A percentile compares a stretch with the other conserved stretches of the same genome.
phyloP scores from a whole-genome alignment of 108 stramenopile genomes.

The Discostella stelligeroides region DNA sequence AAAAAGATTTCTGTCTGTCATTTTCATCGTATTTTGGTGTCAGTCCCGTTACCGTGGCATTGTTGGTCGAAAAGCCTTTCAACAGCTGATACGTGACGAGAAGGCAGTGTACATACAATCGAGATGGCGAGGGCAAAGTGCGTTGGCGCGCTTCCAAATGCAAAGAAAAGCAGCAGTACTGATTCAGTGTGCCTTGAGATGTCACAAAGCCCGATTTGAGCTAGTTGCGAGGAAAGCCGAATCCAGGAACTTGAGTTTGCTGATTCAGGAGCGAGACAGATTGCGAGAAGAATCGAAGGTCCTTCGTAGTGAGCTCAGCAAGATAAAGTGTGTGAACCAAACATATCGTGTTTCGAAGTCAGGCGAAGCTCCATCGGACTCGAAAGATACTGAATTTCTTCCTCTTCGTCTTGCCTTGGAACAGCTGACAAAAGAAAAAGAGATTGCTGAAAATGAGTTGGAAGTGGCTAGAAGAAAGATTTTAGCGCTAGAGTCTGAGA shows the following conservation, averaged over 20 bases:
- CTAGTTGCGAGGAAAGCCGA: constrained; percentile 18
- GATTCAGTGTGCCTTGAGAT: constrained; percentile 36
- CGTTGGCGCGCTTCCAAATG: constrained; percentile 5
- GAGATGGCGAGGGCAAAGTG: constrained; percentile 26
- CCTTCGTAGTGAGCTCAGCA: constrained; percentile 20
- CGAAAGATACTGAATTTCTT: constrained; percentile 12
- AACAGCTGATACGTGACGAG: constrained; percentile 19
- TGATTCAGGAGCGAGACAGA: constrained; percentile 28
- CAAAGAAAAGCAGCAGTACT: constrained; percentile 11
- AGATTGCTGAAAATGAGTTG: constrained; percentile 9
- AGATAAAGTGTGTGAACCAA: constrained; percentile 7
- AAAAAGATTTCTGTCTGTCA: constrained; percentile 4
- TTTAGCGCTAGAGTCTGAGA: background rate
- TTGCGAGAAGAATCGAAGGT: constrained; percentile 15
- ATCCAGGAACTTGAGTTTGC: constrained; percentile 27
- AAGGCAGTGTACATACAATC: constrained; percentile 32
- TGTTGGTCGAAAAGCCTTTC: constrained; percentile 14
- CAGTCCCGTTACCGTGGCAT: constrained; percentile 34
- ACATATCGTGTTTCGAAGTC: background rate
- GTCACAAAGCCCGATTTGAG: background rate
- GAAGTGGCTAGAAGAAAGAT: background rate
- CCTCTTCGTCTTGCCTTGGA: constrained; percentile 23
- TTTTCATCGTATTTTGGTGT: constrained; percentile 24
- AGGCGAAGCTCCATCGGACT: background rate
- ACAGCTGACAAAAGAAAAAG: constrained; percentile 16